Evolutionary conservation across 2,329 filamentous ascomycete species (phyloP).

Genomic region (Hymenoscyphus occultus): DNA sequence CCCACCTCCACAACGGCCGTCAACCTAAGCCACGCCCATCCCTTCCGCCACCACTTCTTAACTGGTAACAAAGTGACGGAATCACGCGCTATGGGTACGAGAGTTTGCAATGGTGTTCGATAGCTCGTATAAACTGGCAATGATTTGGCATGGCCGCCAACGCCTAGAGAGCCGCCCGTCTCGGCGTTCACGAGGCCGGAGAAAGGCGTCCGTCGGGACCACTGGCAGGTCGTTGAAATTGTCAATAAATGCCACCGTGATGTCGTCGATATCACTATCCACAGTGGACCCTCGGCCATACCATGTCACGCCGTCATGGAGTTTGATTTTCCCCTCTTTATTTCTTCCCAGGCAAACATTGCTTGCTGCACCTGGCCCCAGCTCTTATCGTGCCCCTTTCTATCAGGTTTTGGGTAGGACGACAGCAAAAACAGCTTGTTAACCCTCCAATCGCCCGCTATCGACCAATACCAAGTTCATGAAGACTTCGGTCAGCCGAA

Average conservation of each 20-base stretch:
- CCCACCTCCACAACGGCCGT: background rate
- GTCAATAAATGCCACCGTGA: background rate
- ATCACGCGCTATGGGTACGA: background rate
- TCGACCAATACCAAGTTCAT: slow-evolving; percentile 3
- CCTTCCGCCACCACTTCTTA: slow-evolving; percentile 1
- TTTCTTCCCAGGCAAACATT: background rate
- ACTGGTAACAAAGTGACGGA: background rate
- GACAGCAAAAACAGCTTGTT: slow-evolving; percentile 2
- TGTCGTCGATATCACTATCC: slow-evolving; percentile 2
- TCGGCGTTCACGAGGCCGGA: background rate
- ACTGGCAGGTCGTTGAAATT: background rate
- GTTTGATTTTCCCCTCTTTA: slow-evolving; percentile 7
- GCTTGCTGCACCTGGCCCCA: slow-evolving; percentile 1
- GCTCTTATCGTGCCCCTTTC: slow-evolving; percentile 10
- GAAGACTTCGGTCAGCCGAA: background rate
- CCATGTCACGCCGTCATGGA: slow-evolving; percentile 1
- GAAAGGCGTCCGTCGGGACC: background rate
- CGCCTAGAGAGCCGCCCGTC: slow-evolving; percentile 13
- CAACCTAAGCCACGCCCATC: background rate
- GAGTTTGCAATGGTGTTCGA: background rate
- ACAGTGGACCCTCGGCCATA: slow-evolving; percentile 11
- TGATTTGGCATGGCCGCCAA: background rate
- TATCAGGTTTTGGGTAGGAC: slow-evolving; percentile 2
- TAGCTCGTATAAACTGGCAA: background rate
- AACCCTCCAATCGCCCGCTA: slow-evolving; percentile 11